Conservation (phyloP, 2,329 filamentous ascomycete species). For the Annulohypoxylon truncatum region DNA sequence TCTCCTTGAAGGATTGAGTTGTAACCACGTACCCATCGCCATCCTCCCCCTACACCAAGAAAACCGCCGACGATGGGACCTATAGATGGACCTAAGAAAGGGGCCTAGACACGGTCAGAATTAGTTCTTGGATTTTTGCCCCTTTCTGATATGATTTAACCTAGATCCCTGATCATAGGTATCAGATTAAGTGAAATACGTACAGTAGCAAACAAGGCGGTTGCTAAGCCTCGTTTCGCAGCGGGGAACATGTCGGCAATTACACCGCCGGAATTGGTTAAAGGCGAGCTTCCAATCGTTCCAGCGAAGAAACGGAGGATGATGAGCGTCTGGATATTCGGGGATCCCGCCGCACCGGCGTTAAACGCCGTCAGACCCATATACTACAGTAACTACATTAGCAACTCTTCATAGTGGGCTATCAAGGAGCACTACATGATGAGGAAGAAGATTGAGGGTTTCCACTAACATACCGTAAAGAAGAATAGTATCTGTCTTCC, state of each 20-base stretch:
- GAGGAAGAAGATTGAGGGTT: background rate
- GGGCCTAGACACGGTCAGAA: conserved; percentile 54
- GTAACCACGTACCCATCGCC: conserved; percentile 68
- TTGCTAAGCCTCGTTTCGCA: conserved; percentile 64
- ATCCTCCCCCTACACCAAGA: conserved; percentile 70
- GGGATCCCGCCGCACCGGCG: conserved; percentile 63
- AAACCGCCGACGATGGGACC: conserved; percentile 76
- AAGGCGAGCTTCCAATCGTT: conserved; percentile 65
- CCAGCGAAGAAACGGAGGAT: conserved; percentile 71
- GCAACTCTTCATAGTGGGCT: background rate
- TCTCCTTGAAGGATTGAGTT: background rate
- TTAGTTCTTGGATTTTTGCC: conserved; percentile 19
- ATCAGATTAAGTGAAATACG: conserved; percentile 10
- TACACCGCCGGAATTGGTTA: conserved; percentile 69
- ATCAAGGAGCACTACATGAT: background rate
- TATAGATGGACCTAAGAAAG: conserved; percentile 73
- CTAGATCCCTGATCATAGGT: background rate
- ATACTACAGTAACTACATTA: conserved; percentile 51
- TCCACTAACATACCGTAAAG: conserved; percentile 52
- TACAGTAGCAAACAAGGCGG: conserved; percentile 70
- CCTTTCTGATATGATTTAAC: background rate
- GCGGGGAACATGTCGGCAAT: conserved; percentile 69
- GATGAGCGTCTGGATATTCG: conserved; percentile 66
- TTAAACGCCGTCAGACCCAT: conserved; percentile 68
- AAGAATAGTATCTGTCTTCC: conserved; percentile 68